These are phyloP conservation scores for Penicillium egyptiacum DNA, from an alignment of 495 filamentous ascomycete species.

Conservation along the genomic window DNA sequence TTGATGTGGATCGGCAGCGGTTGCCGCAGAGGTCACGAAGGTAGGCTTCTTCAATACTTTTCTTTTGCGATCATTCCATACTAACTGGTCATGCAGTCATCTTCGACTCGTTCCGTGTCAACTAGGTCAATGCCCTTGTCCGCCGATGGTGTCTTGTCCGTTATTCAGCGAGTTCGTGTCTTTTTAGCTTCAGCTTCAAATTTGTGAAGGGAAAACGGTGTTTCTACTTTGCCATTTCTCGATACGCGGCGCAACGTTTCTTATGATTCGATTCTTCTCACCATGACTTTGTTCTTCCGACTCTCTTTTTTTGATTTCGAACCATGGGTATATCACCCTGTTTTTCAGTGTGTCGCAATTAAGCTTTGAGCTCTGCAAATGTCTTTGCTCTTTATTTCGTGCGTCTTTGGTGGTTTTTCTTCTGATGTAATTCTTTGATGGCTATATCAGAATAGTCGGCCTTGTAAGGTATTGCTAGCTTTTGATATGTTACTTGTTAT, in stretches of 20 bases:
- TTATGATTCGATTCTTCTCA: conserved; percentile 6
- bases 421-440: conserved; percentile 12
- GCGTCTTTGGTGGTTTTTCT: not conserved
- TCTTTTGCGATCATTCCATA: not conserved
- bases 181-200: conserved; percentile 14
- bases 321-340: not conserved
- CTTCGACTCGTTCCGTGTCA: conserved; percentile 50
- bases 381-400: not conserved
- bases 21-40: conserved; percentile 57
- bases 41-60: conserved; percentile 25
- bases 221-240: conserved; percentile 6
- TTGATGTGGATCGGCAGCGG: conserved; percentile 63
- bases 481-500: not conserved
- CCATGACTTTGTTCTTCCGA: not conserved
- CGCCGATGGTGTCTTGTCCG: conserved; percentile 29
- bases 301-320: conserved; percentile 1
- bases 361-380: not conserved
- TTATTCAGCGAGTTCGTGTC: conserved; percentile 40
- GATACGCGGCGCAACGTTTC: conserved; percentile 6
- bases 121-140: conserved; percentile 31
- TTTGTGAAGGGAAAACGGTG: conserved; percentile 13
- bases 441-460: not conserved
- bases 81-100: conserved; percentile 38
- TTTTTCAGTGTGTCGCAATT: not conserved
- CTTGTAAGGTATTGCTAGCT: conserved; percentile 10